phyloP scores from a whole-genome alignment of 441 rosid species.

The Omphalea diandra region DNA sequence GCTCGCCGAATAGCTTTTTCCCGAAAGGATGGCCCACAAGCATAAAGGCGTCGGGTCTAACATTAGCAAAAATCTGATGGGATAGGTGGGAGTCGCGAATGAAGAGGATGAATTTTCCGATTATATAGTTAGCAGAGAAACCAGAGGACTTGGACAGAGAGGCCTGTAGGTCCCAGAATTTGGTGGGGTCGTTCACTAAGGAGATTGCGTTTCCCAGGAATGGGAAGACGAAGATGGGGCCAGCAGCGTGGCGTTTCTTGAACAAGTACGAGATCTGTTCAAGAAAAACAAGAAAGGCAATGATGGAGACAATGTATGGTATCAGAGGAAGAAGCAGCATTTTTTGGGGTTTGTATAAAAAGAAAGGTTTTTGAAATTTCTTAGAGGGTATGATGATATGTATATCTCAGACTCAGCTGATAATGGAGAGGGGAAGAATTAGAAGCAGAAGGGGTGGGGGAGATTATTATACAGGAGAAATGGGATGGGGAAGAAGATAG shows the following conservation, averaged over 20 bases:
- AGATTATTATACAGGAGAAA: too few relatives aligned
- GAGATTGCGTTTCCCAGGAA: constrained; percentile 59
- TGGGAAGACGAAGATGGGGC: constrained; percentile 58
- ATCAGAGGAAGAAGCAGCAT: background rate
- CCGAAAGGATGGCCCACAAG: constrained; percentile 87
- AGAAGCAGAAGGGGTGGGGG: too few relatives aligned
- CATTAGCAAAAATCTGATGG: constrained; percentile 66
- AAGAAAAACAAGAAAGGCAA: constrained; percentile 37
- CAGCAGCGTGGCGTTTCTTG: constrained; percentile 57
- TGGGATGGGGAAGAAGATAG: too few relatives aligned
- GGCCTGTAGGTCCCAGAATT: constrained; percentile 69
- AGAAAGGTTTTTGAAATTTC: too few relatives aligned
- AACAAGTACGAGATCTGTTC: constrained; percentile 62
- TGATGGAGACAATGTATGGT: constrained; percentile 36
- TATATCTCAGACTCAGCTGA: too few relatives aligned
- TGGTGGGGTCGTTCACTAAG: constrained; percentile 52
- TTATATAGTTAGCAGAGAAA: constrained; percentile 59
- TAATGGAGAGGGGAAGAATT: too few relatives aligned
- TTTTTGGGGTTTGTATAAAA: too few relatives aligned
- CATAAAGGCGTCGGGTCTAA: constrained; percentile 69
- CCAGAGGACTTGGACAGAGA: constrained; percentile 36
- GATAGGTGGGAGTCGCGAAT: constrained; percentile 61
- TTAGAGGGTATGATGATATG: too few relatives aligned
- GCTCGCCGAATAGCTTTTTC: constrained; percentile 78
- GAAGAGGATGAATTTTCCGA: constrained; percentile 68